These are phyloP conservation scores for Kalanchoe fedtschenkoi DNA, from an alignment of 164 flowering plant species.

Conservation along the genomic window DNA sequence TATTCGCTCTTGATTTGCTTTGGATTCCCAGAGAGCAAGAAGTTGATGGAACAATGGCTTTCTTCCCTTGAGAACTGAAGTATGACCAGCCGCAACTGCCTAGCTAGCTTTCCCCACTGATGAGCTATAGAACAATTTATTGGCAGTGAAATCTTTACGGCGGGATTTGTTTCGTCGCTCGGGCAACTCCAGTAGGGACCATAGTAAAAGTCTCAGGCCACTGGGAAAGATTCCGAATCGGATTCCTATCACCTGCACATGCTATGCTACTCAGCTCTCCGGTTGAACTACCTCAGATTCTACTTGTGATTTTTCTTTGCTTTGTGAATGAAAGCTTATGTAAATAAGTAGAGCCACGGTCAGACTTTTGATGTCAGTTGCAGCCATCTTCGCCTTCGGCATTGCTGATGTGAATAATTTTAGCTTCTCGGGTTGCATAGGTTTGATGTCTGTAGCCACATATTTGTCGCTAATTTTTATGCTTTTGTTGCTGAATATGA, in stretches of 20 bases:
- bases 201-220: not conserved
- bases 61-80: not conserved
- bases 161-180: not conserved
- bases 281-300: not conserved
- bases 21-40: constrained; percentile 4
- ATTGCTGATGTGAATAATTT: too few species aligned
- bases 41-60: constrained; percentile 6
- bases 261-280: not conserved
- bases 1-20: not conserved
- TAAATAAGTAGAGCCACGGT: not conserved
- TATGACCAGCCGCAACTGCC: too few species aligned
- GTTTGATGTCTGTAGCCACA: too few species aligned
- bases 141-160: too few species aligned
- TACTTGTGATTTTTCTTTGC: not conserved
- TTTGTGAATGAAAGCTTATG: too few species aligned
- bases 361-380: too few species aligned
- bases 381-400: too few species aligned
- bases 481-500: too few species aligned
- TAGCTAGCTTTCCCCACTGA: too few species aligned
- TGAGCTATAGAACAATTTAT: not conserved
- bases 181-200: not conserved
- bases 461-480: too few species aligned
- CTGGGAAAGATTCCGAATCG: not conserved
- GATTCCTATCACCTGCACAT: not conserved
- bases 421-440: too few species aligned